phyloP scores from a whole-genome alignment of 306 rosid species.

The Cucurbita argyrosperma region DNA sequence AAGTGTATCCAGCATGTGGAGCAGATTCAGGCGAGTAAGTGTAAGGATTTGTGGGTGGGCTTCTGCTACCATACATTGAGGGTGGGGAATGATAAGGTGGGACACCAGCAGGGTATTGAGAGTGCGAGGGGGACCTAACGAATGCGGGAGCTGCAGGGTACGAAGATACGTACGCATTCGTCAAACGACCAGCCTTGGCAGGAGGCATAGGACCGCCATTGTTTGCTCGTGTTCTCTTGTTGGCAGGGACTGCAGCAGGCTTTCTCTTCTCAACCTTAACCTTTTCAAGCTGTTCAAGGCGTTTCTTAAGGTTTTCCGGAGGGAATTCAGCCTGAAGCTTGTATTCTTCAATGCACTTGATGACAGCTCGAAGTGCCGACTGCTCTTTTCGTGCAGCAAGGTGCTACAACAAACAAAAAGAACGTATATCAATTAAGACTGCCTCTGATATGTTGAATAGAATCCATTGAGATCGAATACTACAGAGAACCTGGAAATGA shows the following conservation, averaged over 20 bases:
- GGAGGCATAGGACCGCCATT: conserved; percentile 98
- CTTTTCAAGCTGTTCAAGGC: conserved; percentile 94
- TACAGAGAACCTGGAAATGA: not conserved
- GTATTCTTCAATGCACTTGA: conserved; percentile 94
- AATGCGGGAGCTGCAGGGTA: conserved; percentile 81
- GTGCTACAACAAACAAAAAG: conserved; percentile 36
- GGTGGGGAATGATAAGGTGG: conserved; percentile 94
- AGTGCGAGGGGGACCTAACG: conserved; percentile 86
- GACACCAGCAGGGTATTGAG: conserved; percentile 78
- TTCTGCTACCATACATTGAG: conserved; percentile 88
- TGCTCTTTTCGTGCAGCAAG: conserved; percentile 93
- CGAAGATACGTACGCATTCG: conserved; percentile 91
- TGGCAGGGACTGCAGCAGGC: conserved; percentile 75
- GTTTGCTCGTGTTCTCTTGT: conserved; percentile 87
- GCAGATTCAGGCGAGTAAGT: conserved; percentile 82
- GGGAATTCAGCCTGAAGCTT: conserved; percentile 79
- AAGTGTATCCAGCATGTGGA: conserved; percentile 60
- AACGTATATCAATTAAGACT: not conserved
- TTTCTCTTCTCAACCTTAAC: conserved; percentile 81
- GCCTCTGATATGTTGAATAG: not conserved
- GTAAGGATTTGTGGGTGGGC: conserved; percentile 68
- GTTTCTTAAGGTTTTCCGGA: conserved; percentile 84
- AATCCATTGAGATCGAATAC: not conserved
- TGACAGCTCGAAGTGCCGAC: conserved; percentile 81
- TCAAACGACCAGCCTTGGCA: conserved; percentile 97